These are phyloP conservation scores for Rhazya stricta DNA, from an alignment of 257 asterid species.

Conservation along the genomic window DNA sequence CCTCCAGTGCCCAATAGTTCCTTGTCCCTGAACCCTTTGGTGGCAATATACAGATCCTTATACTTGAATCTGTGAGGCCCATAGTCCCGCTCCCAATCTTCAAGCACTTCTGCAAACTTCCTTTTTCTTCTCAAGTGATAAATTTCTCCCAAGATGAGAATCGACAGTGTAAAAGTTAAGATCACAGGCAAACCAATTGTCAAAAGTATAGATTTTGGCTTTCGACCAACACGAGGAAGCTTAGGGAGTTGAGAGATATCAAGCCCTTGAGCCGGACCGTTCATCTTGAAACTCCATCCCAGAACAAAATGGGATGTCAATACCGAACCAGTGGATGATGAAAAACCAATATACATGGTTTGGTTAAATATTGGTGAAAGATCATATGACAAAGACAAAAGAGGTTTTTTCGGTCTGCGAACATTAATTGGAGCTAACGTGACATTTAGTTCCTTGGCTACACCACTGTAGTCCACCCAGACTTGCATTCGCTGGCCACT, in stretches of 20 bases:
- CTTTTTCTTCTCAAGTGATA: conserved; percentile 27
- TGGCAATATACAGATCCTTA: conserved; percentile 53
- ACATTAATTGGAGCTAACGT: conserved; percentile 37
- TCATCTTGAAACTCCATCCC: conserved; percentile 58
- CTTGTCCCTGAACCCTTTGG: conserved; percentile 48
- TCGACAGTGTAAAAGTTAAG: neutral
- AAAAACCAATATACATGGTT: conserved; percentile 59
- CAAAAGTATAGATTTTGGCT: conserved; percentile 22
- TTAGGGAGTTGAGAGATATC: conserved; percentile 46
- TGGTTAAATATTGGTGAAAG: conserved; percentile 35
- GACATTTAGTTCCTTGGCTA: conserved; percentile 23
- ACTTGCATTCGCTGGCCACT: conserved; percentile 42
- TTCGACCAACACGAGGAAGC: conserved; percentile 46
- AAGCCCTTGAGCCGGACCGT: conserved; percentile 32
- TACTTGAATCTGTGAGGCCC: conserved; percentile 54
- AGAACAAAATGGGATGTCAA: conserved; percentile 46
- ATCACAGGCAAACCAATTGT: conserved; percentile 37
- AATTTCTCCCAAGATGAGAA: neutral
- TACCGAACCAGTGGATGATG: conserved; percentile 39
- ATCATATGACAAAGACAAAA: conserved; percentile 27
- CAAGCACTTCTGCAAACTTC: conserved; percentile 51
- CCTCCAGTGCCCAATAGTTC: conserved; percentile 59
- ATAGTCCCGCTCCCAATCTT: conserved; percentile 57
- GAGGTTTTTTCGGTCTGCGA: conserved; percentile 42
- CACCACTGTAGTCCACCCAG: conserved; percentile 54